Conservation (phyloP, 306 rosid species). For the Neltuma alba region DNA sequence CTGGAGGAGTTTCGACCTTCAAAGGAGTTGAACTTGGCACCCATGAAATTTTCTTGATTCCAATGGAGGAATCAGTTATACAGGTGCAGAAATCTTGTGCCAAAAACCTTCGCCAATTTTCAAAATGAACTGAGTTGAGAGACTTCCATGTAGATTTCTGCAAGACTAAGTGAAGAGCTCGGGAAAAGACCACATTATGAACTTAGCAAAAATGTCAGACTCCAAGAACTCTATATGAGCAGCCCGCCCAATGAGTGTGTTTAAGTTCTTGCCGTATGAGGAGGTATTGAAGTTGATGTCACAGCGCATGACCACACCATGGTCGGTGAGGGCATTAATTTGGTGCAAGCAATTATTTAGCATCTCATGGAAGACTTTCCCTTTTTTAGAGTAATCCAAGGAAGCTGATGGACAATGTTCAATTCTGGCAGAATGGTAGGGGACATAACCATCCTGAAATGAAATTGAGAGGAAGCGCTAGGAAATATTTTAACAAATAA, state of each 20-base stretch:
- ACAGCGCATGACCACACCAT: constrained; percentile 81
- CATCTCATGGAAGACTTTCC: constrained; percentile 75
- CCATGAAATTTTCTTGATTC: constrained; percentile 17
- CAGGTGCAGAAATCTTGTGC: background rate
- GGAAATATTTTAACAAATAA: background rate
- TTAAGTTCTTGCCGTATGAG: constrained; percentile 72
- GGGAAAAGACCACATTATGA: constrained; percentile 91
- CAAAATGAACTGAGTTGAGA: background rate
- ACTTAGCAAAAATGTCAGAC: constrained; percentile 76
- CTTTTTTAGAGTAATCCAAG: constrained; percentile 66
- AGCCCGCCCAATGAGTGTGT: constrained; percentile 80
- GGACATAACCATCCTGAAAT: constrained; percentile 89
- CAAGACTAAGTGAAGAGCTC: constrained; percentile 62
- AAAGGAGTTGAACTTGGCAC: constrained; percentile 14
- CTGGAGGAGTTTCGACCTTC: constrained; percentile 6
- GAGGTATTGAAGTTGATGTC: constrained; percentile 84
- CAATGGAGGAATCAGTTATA: background rate
- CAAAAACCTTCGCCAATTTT: background rate
- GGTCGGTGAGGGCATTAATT: constrained; percentile 52
- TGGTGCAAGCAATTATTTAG: constrained; percentile 82
- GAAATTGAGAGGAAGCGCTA: constrained; percentile 14
- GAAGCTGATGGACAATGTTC: constrained; percentile 77
- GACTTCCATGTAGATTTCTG: background rate
- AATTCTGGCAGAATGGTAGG: constrained; percentile 91
- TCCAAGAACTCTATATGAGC: constrained; percentile 94